Conservation (phyloP, 208 protist genomes). For the Wallacemonas sp. region DNA sequence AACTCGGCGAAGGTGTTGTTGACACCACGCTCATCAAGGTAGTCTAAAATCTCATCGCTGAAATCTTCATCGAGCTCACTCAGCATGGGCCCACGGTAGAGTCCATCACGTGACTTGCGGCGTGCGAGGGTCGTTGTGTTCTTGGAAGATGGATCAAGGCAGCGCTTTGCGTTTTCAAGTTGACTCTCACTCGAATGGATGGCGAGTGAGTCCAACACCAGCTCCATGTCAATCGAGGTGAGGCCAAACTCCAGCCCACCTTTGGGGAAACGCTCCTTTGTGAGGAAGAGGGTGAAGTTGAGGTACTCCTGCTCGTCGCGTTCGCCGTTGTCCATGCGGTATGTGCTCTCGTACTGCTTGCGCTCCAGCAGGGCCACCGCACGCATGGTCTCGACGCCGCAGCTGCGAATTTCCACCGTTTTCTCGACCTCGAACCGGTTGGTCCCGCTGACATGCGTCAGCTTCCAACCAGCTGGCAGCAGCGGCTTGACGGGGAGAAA, state of each 20-base stretch:
- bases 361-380: constrained; percentile 68
- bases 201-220: constrained; percentile 81
- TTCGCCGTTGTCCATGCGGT: constrained; percentile 87
- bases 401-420: constrained; percentile 58
- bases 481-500: constrained; percentile 74
- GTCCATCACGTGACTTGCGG: constrained; percentile 30
- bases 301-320: constrained; percentile 86
- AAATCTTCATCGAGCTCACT: constrained; percentile 88
- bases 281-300: constrained; percentile 78
- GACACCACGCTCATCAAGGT: constrained; percentile 84
- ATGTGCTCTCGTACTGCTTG: constrained; percentile 82
- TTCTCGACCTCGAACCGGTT: constrained; percentile 83
- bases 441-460: constrained; percentile 45
- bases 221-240: constrained; percentile 87
- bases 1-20: constrained; percentile 89
- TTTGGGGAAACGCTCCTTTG: constrained; percentile 51
- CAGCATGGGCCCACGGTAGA: constrained; percentile 80
- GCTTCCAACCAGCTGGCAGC: constrained; percentile 64
- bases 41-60: constrained; percentile 86
- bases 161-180: constrained; percentile 46
- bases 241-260: constrained; percentile 77
- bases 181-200: constrained; percentile 62
- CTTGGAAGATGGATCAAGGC: constrained; percentile 18
- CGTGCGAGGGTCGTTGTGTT: constrained; percentile 25
- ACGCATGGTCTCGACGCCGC: constrained; percentile 69